Evolutionary conservation across 495 filamentous ascomycete genomes (phyloP), one percentile per base, ranked within the genome.

Genomic region (Lasiosphaeria hispida): DNA sequence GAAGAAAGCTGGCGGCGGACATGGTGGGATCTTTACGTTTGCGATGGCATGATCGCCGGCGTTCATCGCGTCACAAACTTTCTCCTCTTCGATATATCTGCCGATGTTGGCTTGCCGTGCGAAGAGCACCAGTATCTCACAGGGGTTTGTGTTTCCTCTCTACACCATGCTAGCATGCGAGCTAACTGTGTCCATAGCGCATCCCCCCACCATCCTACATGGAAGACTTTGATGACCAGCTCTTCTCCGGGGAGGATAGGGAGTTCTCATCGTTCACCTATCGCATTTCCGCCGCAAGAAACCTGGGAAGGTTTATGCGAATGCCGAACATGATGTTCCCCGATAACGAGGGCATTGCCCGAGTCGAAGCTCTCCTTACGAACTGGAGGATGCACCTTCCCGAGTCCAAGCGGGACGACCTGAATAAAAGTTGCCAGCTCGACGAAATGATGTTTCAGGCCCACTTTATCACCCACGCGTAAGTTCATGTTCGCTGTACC

Each of bases 391-490:
- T 92, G 52, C 88, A 93, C 64, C 77, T 96, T 7, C 91, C 92
- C 0, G 77, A 82, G 39, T 79, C 78, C n/a, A 95, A 95, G 72
- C 78, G 78, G 53, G 83, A 89, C 57, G 80, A 91, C 36, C 73
- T 93, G 53, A 81, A 81, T 39, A 80, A 82, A 57, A 82, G 87
- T 56, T 81, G 85, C 34, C 77, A 85, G 36, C 79, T 92, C 9
- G 91, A 96, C 65, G 90, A 95, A 74, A 87, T 96, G 81, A 84
- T 96, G 75, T 95, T 96, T 77, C 91, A 96, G 67, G 91, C 91
- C 10, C 87, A 87, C 54, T 91, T 94, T 84, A 86, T 94, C 49
- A 82, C 87, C 33, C 83, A 89, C 66, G 86, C 83, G 72, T 82
- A 70, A 64, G 78, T 71, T 10, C n/a, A 51, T 51, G 9, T 10